Base-by-base conservation (phyloP, 2,329 filamentous ascomycete species). In the Corniculantispora saksenae region DNA sequence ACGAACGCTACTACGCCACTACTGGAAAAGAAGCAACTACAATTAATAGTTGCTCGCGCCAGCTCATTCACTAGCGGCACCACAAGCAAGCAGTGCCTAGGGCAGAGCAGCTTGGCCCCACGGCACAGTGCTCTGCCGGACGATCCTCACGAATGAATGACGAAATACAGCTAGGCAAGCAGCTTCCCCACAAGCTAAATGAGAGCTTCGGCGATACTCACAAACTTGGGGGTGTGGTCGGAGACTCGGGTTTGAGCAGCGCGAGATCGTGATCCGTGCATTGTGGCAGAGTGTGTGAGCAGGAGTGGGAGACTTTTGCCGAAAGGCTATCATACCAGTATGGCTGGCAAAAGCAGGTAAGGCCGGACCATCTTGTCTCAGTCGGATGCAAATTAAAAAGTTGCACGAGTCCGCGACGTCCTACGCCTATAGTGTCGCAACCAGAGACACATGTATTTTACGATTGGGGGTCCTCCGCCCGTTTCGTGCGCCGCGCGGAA, bases 131-230 rank as follows among this genome's bases (percentile, higher is more conserved):
- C 27, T n/a, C 27, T 55, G 38, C 54, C 19, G 56, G 43, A 47
- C 43, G 56, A 47, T 48, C 54, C 15, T 47, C 17, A 7, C 19
- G 40, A 59, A 48, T 59, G 43, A 10, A 59, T 59, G 56, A 59
- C 43, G 56, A 23, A 43, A 48, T 35, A 43, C 25, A 48, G 54
- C 54, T 40, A 40, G 32, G 7, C 40, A 59, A 48, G 2, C 35
- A 15, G 19, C 23, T 59, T 47, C 43, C 56, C 56, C 56, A 29
- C 56, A 32, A 48, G 25, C 23, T 25, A 53, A 53, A 53, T 53
- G 50, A 53, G 25, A 53, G 38, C 38, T 43, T 43, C 38, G 38
- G 38, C 12, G 38, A 43, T 43, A 43, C 38, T 19, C 45, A 48
- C 7, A 19, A 48, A 19, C 21, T 48, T 21, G 45, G 45, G 19